Evolutionary conservation across 257 asterid genomes (phyloP).

Genomic region (Orobanche coerulescens): DNA sequence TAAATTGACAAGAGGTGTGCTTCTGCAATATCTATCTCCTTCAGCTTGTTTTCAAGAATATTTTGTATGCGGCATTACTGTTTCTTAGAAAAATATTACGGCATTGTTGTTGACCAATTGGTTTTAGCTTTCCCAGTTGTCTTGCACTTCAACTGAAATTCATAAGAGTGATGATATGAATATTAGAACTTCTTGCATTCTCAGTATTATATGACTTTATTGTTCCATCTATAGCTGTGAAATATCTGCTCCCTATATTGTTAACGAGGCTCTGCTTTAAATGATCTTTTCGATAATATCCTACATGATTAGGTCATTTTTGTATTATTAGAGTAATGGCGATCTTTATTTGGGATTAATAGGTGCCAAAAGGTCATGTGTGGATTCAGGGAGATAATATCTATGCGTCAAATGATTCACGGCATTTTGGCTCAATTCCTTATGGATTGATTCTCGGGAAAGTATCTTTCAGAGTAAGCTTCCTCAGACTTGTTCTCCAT

Average conservation of each 20-base stretch:
- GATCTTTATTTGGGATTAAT: conserved; percentile 14
- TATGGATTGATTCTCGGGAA: conserved; percentile 64
- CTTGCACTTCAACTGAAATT: neutral
- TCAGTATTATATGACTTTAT: neutral
- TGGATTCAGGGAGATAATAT: conserved; percentile 97
- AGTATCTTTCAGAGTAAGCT: conserved; percentile 66
- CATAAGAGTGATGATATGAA: neutral
- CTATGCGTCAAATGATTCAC: conserved; percentile 65
- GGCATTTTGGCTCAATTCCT: conserved; percentile 79
- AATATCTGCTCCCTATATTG: neutral
- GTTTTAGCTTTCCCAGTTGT: neutral
- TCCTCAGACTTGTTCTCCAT: conserved; percentile 12
- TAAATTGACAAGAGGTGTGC: no score
- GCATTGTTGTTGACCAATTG: neutral
- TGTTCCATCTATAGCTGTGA: neutral
- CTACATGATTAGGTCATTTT: neutral
- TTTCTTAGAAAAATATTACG: neutral
- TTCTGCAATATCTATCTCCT: no score
- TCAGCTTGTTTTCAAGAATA: neutral
- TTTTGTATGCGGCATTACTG: neutral
- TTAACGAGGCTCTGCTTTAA: neutral
- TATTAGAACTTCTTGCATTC: neutral
- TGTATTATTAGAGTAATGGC: neutral
- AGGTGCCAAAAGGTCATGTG: conserved; percentile 95
- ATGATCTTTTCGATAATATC: neutral